Conservation (phyloP, 2,329 filamentous ascomycete species). For the Pyricularia grisea region DNA sequence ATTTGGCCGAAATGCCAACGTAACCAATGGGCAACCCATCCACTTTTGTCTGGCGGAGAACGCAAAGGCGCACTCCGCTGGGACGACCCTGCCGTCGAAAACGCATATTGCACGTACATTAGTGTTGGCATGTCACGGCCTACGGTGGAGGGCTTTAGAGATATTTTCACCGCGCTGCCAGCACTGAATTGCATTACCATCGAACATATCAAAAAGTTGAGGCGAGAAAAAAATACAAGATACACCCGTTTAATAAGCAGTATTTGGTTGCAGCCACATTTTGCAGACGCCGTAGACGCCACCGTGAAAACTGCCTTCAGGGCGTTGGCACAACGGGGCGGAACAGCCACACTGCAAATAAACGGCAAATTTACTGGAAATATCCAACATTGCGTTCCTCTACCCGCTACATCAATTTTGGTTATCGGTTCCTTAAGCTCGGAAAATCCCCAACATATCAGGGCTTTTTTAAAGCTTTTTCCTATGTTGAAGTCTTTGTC, state of each 20-base stretch:
- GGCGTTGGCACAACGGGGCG: no score
- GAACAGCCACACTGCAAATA: no score
- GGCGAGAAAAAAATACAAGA: background rate
- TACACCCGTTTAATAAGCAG: no score
- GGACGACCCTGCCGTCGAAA: background rate
- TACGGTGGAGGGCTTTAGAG: background rate
- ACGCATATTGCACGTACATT: background rate
- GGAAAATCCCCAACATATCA: background rate
- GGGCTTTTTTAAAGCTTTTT: background rate
- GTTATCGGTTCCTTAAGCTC: background rate
- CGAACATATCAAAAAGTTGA: background rate
- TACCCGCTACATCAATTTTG: background rate
- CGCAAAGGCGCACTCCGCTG: background rate
- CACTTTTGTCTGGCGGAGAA: no score
- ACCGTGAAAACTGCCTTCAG: no score
- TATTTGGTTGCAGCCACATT: no score
- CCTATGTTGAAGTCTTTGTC: background rate
- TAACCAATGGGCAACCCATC: background rate
- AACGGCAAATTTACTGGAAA: no score
- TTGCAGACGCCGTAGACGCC: no score
- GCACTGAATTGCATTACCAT: background rate
- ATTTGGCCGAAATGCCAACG: background rate
- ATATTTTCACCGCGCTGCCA: background rate
- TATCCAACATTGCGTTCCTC: background rate
- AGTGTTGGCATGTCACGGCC: background rate